Evolutionary conservation across 805 yeast genomes (phyloP), one percentile per base, ranked within the genome.

Genomic region (Yarrowia sp.): DNA sequence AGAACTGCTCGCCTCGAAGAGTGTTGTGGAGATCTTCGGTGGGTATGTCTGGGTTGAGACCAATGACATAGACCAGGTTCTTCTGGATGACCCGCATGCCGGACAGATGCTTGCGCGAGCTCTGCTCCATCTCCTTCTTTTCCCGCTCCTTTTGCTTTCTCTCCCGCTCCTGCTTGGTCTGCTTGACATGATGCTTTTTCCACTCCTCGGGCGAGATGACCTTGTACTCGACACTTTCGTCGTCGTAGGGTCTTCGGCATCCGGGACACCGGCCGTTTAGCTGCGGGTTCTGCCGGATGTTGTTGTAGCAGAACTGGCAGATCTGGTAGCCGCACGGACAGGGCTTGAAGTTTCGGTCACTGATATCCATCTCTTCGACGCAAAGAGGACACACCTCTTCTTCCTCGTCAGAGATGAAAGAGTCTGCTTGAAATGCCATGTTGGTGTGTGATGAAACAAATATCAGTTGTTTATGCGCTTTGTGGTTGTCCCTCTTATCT

Each of bases 301-400:
- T 94, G 80, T 95, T 95, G 83, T 94, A 95, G 78, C 99, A 95
- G 76, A 95, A 95, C 82, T 94, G 98, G 78, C 99, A 95, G 69
- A 95, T 91, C 77, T 96, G 98, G 75, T 95, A 95, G 19, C 99
- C 99, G 81, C 99, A 95, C 0, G 98, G 98, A 82, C 99, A 95
- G n/a, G 99, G 99, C 78, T 90, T 92, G 83, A 95, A 95, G 80
- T 92, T 91, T 75, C 90, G 92, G 79, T 95, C 99, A 17, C 97
- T 90, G 58, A 94, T 87, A 78, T 95, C 99, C 92, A 95, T 88
- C 77, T 95, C 98, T 79, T 95, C 99, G 75, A 93, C 94, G 81
- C 99, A 95, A 71, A 95, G 85, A 68, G 99, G 99, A 80, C 97
- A 64, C 34, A 39, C 47, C 40, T 50, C 58, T 33, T 64, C 67